phyloP scores from a whole-genome alignment of 192 early-diverging fungal genomes.

The Coemansia sp. region DNA sequence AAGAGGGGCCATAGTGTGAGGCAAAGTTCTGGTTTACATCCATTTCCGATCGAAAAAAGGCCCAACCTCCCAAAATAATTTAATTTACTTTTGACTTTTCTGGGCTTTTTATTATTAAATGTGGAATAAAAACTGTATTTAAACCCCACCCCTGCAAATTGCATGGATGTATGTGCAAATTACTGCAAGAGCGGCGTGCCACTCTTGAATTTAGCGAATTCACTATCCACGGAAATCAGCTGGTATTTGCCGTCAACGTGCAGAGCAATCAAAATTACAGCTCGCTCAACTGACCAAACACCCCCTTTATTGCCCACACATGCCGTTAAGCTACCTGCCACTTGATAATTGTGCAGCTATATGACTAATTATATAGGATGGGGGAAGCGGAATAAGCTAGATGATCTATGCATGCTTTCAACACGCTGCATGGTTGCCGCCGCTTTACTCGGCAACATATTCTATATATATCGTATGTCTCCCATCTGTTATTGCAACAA shows the following conservation, averaged over 20 bases:
- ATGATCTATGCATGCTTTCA: no score
- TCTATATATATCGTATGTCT: no score
- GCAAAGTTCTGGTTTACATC: background rate
- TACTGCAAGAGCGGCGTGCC: background rate
- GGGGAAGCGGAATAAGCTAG: no score
- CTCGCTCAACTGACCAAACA: background rate
- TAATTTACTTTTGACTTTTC: no score
- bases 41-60: background rate
- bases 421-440: no score
- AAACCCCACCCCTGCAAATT: background rate
- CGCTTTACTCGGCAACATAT: no score
- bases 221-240: background rate
- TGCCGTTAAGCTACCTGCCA: background rate
- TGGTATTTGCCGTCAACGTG: background rate
- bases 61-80: no score
- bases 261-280: background rate
- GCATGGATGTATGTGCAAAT: conserved; percentile 1
- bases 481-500: no score
- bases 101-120: no score
- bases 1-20: no score
- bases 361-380: background rate
- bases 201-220: background rate
- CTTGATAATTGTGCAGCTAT: background rate
- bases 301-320: background rate
- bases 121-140: no score